Evolutionary conservation across 371 early-diverging fungal species (phyloP), one percentile per base, ranked within the genome.

Genomic region (Actinomortierella ambigua): DNA sequence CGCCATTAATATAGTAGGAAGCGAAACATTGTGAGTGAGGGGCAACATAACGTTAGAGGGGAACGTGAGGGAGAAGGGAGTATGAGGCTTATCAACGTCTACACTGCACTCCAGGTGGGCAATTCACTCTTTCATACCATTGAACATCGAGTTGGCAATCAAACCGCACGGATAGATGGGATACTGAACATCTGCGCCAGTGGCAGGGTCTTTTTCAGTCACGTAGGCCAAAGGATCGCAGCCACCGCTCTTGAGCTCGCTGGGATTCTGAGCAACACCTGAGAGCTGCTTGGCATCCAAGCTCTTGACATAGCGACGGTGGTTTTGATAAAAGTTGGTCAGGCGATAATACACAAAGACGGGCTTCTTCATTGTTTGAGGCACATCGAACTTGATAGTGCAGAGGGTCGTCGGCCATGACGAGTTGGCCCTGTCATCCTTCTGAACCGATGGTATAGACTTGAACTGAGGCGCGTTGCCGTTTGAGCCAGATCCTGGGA

Each of bases 251-350:
- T 50, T 61, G 20, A 64, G 57, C 8, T 61, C 55, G 0, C 77
- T 75, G 2, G 65, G 63, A 0, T 76, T 43, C 14, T 83, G 62
- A 13, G 64, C 64, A n/a, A 77, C 76, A 23, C 98, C 99, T 34
- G 81, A 76, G 1, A 98, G 81, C 80, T 99, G 99, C 28, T 83
- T 77, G 50, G 87, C 75, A 71, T 93, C 92, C 68, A 89, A 90
- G 68, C 91, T 93, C 76, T 95, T 97, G 39, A 97, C 93, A 69
- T 99, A 99, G 55, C 90, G 88, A 39, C 99, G 88, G 66, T 99
- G 95, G 79, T 98, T 99, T 77, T 99, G 99, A 77, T 95, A 99
- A 78, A 99, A 99, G 76, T 96, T 93, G 49, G 97, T 93, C 57
- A 99, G 81, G 29, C 95, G 86, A 77, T 97, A 97, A 80, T 98